A percentile compares a stretch with the other conserved stretches of the same genome.
phyloP scores from a whole-genome alignment of 2,329 filamentous ascomycete genomes.

The Amauroascus verrucosus region DNA sequence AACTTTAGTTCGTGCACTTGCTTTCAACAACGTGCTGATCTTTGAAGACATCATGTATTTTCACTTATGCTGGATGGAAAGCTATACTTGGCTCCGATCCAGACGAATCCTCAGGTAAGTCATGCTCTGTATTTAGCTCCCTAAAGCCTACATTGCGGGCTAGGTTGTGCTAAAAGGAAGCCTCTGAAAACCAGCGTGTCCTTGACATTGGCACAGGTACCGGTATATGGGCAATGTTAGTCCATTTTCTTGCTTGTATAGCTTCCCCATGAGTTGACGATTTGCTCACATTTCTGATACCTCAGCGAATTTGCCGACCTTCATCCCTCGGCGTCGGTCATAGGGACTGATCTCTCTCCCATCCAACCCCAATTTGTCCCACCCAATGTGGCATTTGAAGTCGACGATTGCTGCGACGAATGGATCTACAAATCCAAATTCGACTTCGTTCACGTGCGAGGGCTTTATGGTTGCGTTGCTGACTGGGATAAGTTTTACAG shows the following conservation, averaged over 20 bases:
- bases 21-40: background rate
- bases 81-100: slow-evolving; percentile 31
- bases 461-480: slow-evolving; percentile 43
- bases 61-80: slow-evolving; percentile 35
- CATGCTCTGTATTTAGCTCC: background rate
- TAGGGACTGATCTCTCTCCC: slow-evolving; percentile 26
- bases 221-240: slow-evolving; percentile 32
- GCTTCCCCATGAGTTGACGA: background rate
- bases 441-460: slow-evolving; percentile 47
- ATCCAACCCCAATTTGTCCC: slow-evolving; percentile 37
- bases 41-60: slow-evolving; percentile 45
- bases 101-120: slow-evolving; percentile 22
- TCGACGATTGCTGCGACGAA: slow-evolving; percentile 52
- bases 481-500: slow-evolving; percentile 38
- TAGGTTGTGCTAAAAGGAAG: slow-evolving; percentile 8
- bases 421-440: slow-evolving; percentile 48
- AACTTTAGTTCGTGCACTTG: background rate
- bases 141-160: slow-evolving; percentile 15
- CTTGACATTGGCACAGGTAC: slow-evolving; percentile 44
- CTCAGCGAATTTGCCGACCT: slow-evolving; percentile 35
- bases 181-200: slow-evolving; percentile 22
- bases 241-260: background rate
- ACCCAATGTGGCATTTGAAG: slow-evolving; percentile 52
- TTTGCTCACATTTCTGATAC: background rate
- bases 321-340: slow-evolving; percentile 28